These are phyloP conservation scores for Asterochloris sp. DNA, from an alignment of 139 green algal genomes.

Conservation along the genomic window DNA sequence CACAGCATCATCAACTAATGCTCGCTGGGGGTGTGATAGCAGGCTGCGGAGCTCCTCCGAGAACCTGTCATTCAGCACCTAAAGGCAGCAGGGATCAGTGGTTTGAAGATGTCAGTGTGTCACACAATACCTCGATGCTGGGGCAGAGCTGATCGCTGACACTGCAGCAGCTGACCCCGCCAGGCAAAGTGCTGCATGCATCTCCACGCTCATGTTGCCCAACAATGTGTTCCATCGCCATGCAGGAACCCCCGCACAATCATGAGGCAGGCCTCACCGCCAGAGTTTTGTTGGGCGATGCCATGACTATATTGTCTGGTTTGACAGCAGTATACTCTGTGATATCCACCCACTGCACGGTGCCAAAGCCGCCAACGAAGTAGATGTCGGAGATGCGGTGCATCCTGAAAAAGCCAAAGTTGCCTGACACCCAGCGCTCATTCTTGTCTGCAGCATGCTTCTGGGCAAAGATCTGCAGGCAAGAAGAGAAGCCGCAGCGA, in stretches of 20 bases:
- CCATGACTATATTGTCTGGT: slow-evolving; percentile 80
- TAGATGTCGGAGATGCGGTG: slow-evolving; percentile 96
- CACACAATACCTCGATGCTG: neutral
- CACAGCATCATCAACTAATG: slow-evolving; percentile 57
- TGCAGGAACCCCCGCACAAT: too few relatives aligned
- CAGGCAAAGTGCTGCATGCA: too few relatives aligned
- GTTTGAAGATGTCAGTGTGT: too few relatives aligned
- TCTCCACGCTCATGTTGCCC: too few relatives aligned
- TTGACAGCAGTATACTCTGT: slow-evolving; percentile 72
- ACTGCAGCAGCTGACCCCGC: neutral
- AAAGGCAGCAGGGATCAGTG: neutral
- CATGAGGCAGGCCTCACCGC: slow-evolving; percentile 33
- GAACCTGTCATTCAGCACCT: slow-evolving; percentile 71
- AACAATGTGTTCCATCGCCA: too few relatives aligned
- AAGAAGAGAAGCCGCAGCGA: too few relatives aligned
- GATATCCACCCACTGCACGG: slow-evolving; percentile 89
- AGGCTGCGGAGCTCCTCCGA: slow-evolving; percentile 47
- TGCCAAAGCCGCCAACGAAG: slow-evolving; percentile 97
- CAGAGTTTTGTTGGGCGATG: slow-evolving; percentile 53
- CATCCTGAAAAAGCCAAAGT: slow-evolving; percentile 90
- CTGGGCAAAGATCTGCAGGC: slow-evolving; percentile 69
- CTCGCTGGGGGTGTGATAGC: slow-evolving; percentile 25
- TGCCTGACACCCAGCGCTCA: slow-evolving; percentile 69
- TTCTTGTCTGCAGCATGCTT: slow-evolving; percentile 68
- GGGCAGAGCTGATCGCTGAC: neutral